phyloP scores from a whole-genome alignment of 495 filamentous ascomycete species.

The Penicillium soppii region DNA sequence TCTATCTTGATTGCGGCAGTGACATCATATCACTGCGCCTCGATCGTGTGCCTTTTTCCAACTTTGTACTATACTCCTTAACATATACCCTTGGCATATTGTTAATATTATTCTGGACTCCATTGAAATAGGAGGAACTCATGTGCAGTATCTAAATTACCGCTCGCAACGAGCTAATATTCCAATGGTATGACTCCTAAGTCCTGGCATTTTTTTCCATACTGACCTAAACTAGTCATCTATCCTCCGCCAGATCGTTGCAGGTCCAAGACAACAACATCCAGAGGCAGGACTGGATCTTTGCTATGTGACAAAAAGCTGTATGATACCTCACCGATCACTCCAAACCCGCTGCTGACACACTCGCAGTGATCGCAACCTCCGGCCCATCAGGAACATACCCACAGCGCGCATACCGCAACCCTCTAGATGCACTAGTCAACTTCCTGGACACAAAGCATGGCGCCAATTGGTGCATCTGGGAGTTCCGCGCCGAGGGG shows the following conservation, averaged over 20 bases:
- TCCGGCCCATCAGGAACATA: constrained; percentile 88
- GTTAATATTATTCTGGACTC: too few relatives aligned
- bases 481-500: constrained; percentile 96
- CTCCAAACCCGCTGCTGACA: background rate
- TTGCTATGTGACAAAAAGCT: constrained; percentile 88
- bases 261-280: constrained; percentile 78
- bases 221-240: constrained; percentile 48
- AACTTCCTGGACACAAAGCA: constrained; percentile 84
- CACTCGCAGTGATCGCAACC: constrained; percentile 58
- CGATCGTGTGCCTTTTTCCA: background rate
- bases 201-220: background rate
- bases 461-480: constrained; percentile 82
- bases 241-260: constrained; percentile 70
- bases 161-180: background rate
- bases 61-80: background rate
- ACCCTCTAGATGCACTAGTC: constrained; percentile 81
- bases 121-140: too few relatives aligned
- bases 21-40: constrained; percentile 9
- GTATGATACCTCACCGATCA: constrained; percentile 29
- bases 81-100: background rate
- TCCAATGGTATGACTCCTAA: background rate
- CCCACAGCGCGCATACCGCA: constrained; percentile 87
- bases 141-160: background rate
- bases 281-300: constrained; percentile 87
- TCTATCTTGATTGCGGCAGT: background rate